These are phyloP conservation scores for Vigna hirtella DNA, from an alignment of 306 rosid species.

Conservation along the genomic window DNA sequence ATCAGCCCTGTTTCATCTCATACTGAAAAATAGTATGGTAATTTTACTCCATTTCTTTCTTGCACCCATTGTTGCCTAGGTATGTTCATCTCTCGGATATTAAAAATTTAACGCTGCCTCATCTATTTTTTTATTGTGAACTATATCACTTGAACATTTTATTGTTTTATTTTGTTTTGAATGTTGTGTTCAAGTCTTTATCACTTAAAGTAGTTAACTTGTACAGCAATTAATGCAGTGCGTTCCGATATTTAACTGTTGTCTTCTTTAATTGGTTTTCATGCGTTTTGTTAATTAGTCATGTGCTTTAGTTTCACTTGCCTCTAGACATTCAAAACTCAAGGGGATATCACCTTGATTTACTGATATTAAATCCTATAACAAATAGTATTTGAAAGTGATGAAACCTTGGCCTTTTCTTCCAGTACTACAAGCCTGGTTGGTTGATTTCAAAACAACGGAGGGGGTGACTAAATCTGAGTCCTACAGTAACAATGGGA, in stretches of 20 bases:
- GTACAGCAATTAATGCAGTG: neutral
- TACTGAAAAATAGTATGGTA: neutral
- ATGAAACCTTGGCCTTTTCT: slow-evolving; percentile 3
- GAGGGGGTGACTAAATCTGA: neutral
- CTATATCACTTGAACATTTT: neutral
- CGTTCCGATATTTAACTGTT: neutral
- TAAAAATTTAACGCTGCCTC: neutral
- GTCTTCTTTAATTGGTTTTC: slow-evolving; percentile 22
- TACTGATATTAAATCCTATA: neutral
- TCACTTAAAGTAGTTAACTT: neutral
- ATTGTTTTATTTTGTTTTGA: slow-evolving; percentile 15
- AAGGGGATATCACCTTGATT: neutral
- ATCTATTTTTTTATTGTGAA: slow-evolving; percentile 21
- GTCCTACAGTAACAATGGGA: neutral
- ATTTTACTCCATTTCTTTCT: neutral
- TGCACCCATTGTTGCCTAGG: neutral
- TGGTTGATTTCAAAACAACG: neutral
- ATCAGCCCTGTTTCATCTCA: neutral
- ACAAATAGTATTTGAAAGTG: slow-evolving; percentile 8
- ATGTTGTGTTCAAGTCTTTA: neutral
- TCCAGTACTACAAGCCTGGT: slow-evolving; percentile 1
- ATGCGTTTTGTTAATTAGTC: neutral
- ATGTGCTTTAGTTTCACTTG: neutral
- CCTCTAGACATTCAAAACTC: slow-evolving; percentile 16
- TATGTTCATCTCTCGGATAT: neutral